Evolutionary conservation across 495 filamentous ascomycete genomes (phyloP).

Genomic region (Talaromyces trachyspermus): DNA sequence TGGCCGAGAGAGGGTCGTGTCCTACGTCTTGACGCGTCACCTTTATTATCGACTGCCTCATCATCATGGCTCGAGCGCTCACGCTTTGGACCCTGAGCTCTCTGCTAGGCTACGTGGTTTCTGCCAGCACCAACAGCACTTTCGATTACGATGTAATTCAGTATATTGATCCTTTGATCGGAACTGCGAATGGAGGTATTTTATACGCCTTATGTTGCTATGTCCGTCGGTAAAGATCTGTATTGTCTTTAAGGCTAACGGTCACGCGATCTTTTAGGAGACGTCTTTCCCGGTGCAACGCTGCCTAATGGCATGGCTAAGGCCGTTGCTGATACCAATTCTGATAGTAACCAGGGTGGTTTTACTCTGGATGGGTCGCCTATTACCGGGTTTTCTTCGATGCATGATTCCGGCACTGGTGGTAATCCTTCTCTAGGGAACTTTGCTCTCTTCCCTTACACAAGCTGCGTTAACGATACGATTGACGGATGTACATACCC

Average conservation of each 20-base stretch:
- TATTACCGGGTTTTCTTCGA: constrained; percentile 65
- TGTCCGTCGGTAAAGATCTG: neutral
- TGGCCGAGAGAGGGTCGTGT: too few relatives aligned
- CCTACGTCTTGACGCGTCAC: constrained; percentile 1
- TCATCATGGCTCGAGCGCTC: constrained; percentile 6
- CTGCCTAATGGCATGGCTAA: constrained; percentile 73
- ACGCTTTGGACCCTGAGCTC: constrained; percentile 1
- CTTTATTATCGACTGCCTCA: neutral
- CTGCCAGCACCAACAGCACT: constrained; percentile 4
- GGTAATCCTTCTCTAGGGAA: constrained; percentile 68
- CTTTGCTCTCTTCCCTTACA: constrained; percentile 66
- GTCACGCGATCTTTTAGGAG: constrained; percentile 18
- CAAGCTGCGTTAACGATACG: constrained; percentile 53
- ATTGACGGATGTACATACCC: constrained; percentile 61
- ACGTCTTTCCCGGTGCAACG: constrained; percentile 72
- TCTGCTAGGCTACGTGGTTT: neutral
- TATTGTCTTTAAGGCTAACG: neutral
- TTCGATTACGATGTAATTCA: constrained; percentile 36
- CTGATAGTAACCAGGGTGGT: constrained; percentile 59
- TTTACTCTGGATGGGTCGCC: constrained; percentile 61
- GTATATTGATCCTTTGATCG: constrained; percentile 52
- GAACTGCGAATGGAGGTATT: constrained; percentile 53
- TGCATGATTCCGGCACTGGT: constrained; percentile 75
- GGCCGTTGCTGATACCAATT: constrained; percentile 66
- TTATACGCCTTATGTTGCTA: too few relatives aligned